Percentiles rank a stretch among this genome's conserved stretches.
Conservation (phyloP, 768 basidiomycete species). For the Boletus sp. region DNA sequence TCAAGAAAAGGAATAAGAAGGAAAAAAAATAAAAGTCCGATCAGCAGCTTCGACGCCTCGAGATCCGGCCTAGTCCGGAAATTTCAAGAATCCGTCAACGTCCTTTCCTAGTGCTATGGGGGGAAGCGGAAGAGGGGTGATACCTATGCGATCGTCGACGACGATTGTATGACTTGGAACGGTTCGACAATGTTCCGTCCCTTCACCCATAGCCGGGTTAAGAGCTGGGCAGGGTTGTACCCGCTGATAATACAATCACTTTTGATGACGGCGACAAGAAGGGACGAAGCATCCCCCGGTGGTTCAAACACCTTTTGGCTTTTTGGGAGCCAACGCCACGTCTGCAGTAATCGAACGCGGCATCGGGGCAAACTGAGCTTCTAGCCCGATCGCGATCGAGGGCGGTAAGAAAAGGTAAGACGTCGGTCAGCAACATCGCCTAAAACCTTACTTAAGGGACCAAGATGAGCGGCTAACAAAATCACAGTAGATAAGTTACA, state of each 20-base stretch:
- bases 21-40: slow-evolving; percentile 9
- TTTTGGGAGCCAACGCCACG: neutral
- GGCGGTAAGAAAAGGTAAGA: slow-evolving; percentile 9
- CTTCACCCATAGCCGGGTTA: neutral
- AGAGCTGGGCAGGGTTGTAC: no score
- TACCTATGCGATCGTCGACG: slow-evolving; percentile 7
- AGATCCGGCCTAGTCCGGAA: slow-evolving; percentile 19
- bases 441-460: neutral
- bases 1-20: slow-evolving; percentile 8
- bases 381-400: slow-evolving; percentile 21
- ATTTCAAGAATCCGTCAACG: slow-evolving; percentile 16
- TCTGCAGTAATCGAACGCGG: neutral
- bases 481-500: neutral
- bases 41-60: slow-evolving; percentile 18
- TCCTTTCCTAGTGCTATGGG: neutral
- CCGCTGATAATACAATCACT: neutral
- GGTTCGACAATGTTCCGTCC: neutral
- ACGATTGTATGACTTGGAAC: neutral
- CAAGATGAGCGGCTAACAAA: neutral
- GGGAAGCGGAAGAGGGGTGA: slow-evolving; percentile 5
- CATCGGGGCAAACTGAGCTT: slow-evolving; percentile 8
- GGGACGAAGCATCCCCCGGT: neutral
- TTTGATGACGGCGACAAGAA: neutral
- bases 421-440: neutral
- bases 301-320: neutral